Percentiles rank a stretch among this genome's conserved stretches.
Evolutionary conservation across 2,329 filamentous ascomycete species (phyloP).

Genomic region (Colletotrichum godetiae): DNA sequence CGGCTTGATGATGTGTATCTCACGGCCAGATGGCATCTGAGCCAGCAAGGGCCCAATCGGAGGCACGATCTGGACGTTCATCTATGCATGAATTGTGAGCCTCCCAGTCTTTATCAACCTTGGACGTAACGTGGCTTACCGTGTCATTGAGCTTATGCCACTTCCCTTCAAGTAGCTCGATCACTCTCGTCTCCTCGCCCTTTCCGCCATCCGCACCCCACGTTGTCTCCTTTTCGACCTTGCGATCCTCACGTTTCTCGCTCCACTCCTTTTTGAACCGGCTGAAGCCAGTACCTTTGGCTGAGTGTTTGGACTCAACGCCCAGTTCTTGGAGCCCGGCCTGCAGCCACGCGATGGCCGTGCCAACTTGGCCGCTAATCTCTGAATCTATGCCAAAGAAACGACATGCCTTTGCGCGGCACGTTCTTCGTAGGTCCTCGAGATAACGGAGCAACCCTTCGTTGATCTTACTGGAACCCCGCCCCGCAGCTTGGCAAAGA

Average conservation of each 20-base stretch:
- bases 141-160: conserved; percentile 96
- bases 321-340: conserved; percentile 83
- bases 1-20: conserved; percentile 79
- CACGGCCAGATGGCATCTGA: conserved; percentile 87
- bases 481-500: conserved; percentile 54
- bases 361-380: conserved; percentile 81
- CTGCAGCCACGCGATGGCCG: conserved; percentile 86
- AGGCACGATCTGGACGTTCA: conserved; percentile 84
- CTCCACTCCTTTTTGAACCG: conserved; percentile 79
- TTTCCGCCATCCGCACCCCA: conserved; percentile 90
- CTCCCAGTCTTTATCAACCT: neutral
- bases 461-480: conserved; percentile 61
- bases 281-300: conserved; percentile 67
- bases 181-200: conserved; percentile 84
- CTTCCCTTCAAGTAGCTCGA: conserved; percentile 88
- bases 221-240: conserved; percentile 76
- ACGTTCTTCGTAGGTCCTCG: conserved; percentile 78
- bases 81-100: conserved; percentile 54
- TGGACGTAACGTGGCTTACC: conserved; percentile 59
- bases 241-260: conserved; percentile 83
- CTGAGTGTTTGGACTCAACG: conserved; percentile 62
- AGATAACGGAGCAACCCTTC: conserved; percentile 78
- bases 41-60: conserved; percentile 77
- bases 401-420: conserved; percentile 85
- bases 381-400: conserved; percentile 95